Evolutionary conservation across 2,329 filamentous ascomycete genomes (phyloP), one percentile per base, ranked within the genome.

Genomic region (Ceratocystis ficicola): DNA sequence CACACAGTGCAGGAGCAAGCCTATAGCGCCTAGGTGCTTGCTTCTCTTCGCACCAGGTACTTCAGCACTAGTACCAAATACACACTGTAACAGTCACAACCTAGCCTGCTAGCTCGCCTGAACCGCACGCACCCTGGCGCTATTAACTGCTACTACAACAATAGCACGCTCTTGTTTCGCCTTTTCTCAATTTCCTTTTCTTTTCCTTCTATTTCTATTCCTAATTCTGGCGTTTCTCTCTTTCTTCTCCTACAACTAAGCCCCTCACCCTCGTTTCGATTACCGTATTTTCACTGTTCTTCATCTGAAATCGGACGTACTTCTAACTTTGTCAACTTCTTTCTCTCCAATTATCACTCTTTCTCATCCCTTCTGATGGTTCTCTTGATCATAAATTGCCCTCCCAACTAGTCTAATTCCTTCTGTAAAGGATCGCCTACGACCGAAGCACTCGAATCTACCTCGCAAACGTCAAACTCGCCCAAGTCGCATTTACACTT

Each of bases 331-430:
- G 5, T 12, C 3, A 30, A 30, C 32, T 59, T 36, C 55, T 59
- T 59, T 59, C 55, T 59, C 28, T 59, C 28, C 12, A 8, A 15
- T 15, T 10, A 28, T 28, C 7, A 32, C 55, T 25, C 55, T 22
- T 52, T 28, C 20, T 17, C 55, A 59, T 59, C 55, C 55, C 55
- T 59, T 36, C 55, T 59, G 55, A 36, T 36, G 55, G 25, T 30
- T 36, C 7, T 4, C 55, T 20, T 20, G 7, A 59, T 28, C 55
- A 36, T 59, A 28, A 36, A 59, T 59, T 36, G 55, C 55, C 22
- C 55, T 15, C 55, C n/a, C 15, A 59, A 59, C 55, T 59, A 59
- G 55, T n/a, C 25, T 28, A 59, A 59, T 59, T 59, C 55, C 55
- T 59, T n/a, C 55, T 25, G 48, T 22, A 36, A 59, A 59, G 55